Conservation (phyloP, 2,329 filamentous ascomycete genomes). For the Herpomyces periplanetae region DNA sequence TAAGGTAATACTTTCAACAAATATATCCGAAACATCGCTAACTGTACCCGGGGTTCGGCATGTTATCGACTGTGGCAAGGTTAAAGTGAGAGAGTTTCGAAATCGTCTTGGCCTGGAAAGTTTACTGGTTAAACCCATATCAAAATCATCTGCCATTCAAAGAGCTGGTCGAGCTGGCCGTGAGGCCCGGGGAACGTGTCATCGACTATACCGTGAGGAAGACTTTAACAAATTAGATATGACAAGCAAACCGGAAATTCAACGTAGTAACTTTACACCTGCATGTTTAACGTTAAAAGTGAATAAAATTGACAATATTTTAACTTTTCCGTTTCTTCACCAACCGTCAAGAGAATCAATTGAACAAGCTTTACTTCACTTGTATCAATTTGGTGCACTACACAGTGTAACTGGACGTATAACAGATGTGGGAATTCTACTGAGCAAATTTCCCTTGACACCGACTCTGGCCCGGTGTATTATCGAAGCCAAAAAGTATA, state of each 20-base stretch:
- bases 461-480: conserved; percentile 45
- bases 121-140: conserved; percentile 56
- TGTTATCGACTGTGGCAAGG: conserved; percentile 70
- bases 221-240: conserved; percentile 28
- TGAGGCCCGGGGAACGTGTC: conserved; percentile 66
- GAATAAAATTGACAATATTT: conserved; percentile 39
- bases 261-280: conserved; percentile 53
- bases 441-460: conserved; percentile 46
- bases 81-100: conserved; percentile 70
- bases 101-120: conserved; percentile 56
- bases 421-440: conserved; percentile 28
- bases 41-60: conserved; percentile 72
- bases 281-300: conserved; percentile 78
- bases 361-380: conserved; percentile 38
- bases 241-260: conserved; percentile 47
- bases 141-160: conserved; percentile 68
- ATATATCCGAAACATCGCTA: conserved; percentile 93
- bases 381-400: conserved; percentile 39
- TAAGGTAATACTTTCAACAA: conserved; percentile 69
- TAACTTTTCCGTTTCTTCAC: conserved; percentile 52
- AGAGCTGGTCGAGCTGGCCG: conserved; percentile 63
- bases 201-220: conserved; percentile 44
- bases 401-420: conserved; percentile 28
- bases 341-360: conserved; percentile 34
- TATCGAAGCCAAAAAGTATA: conserved; percentile 24